Conservation (phyloP, 257 asterid species). For the Apocynum venetum region DNA sequence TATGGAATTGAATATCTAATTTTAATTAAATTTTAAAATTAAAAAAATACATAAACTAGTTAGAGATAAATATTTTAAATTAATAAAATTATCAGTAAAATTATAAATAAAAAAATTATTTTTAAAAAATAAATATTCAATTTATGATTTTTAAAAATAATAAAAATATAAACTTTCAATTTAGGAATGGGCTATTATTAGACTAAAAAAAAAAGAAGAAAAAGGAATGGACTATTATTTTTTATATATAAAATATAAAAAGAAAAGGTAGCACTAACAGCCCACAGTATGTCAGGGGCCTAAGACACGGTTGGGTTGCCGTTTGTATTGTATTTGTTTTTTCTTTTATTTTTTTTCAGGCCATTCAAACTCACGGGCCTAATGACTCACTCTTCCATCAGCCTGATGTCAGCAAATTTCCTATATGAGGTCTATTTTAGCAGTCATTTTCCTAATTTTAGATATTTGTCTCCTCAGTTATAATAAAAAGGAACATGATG, state of each 20-base stretch:
- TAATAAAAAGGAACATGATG: too few species aligned
- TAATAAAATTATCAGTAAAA: too few species aligned
- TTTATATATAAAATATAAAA: background rate
- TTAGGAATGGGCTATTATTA: too few species aligned
- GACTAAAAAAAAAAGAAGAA: background rate
- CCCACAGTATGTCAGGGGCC: background rate
- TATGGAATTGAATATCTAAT: too few species aligned
- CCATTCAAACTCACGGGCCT: background rate
- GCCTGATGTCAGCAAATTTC: conserved; percentile 6
- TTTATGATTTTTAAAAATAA: too few species aligned
- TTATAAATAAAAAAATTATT: too few species aligned
- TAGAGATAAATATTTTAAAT: too few species aligned
- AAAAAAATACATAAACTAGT: too few species aligned
- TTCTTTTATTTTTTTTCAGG: background rate
- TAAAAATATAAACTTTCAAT: too few species aligned
- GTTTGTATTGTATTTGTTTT: background rate
- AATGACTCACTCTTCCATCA: conserved; percentile 8
- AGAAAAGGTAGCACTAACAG: background rate
- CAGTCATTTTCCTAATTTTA: background rate
- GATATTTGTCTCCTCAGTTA: background rate
- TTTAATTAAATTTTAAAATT: too few species aligned
- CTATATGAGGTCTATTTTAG: background rate
- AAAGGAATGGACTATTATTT: too few species aligned
- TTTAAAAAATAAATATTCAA: too few species aligned
- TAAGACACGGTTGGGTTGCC: background rate